These are phyloP conservation scores for Parascedosporium putredinis DNA, from an alignment of 2,329 filamentous ascomycete genomes.

Conservation along the genomic window DNA sequence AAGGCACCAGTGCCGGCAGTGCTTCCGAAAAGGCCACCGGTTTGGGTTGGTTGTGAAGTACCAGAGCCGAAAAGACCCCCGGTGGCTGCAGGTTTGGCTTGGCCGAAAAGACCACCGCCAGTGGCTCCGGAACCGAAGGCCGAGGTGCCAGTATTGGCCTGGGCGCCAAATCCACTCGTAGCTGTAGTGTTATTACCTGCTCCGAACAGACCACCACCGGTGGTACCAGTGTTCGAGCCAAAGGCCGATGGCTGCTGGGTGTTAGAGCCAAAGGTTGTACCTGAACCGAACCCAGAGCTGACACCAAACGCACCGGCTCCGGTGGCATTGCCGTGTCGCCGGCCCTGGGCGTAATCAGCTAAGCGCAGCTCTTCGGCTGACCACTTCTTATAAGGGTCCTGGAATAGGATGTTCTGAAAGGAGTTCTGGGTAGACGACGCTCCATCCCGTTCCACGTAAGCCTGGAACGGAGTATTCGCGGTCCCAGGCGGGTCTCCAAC, in stretches of 20 bases:
- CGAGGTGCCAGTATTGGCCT: constrained; percentile 7
- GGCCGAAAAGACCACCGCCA: constrained; percentile 24
- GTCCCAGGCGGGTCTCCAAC: constrained; percentile 58
- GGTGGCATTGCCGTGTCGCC: constrained; percentile 71
- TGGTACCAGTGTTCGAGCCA: constrained; percentile 28
- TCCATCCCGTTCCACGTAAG: constrained; percentile 64
- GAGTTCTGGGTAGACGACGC: constrained; percentile 45
- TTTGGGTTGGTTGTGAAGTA: not conserved
- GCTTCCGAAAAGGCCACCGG: not conserved
- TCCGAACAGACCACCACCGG: constrained; percentile 33
- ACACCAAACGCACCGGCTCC: constrained; percentile 80
- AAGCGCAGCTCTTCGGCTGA: constrained; percentile 77
- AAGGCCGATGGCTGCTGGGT: constrained; percentile 21
- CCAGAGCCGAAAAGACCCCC: constrained; percentile 28
- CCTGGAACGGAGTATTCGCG: constrained; percentile 55
- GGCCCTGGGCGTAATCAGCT: constrained; percentile 80
- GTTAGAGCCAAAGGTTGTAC: constrained; percentile 38
- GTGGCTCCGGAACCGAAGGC: constrained; percentile 11
- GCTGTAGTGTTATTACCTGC: constrained; percentile 18
- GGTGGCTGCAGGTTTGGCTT: constrained; percentile 13
- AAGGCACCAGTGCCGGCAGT: constrained; percentile 27
- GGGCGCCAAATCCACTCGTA: constrained; percentile 8
- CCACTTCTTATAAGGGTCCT: constrained; percentile 75
- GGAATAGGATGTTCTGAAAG: constrained; percentile 72
- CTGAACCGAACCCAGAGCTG: constrained; percentile 33